A percentile compares a stretch with the other conserved stretches of the same genome.
Conservation (phyloP, 768 basidiomycete species). For the Boletus patriciae region DNA sequence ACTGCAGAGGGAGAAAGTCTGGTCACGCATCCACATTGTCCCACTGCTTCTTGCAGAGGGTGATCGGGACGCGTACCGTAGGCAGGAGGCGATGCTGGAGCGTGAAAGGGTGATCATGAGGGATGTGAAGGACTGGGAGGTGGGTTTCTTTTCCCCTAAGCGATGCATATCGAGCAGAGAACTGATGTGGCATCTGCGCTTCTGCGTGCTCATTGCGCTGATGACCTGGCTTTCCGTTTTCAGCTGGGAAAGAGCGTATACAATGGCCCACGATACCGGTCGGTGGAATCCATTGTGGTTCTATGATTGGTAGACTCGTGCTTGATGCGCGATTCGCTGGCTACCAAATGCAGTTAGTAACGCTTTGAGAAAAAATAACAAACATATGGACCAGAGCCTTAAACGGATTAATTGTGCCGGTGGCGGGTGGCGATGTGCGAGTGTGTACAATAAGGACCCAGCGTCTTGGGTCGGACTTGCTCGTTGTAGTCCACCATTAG, state of each 20-base stretch:
- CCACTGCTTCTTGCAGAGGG: constrained; percentile 91
- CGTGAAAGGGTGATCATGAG: constrained; percentile 93
- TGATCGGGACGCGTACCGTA: constrained; percentile 86
- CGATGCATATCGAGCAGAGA: constrained; percentile 21
- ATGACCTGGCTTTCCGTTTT: constrained; percentile 1
- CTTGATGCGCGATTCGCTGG: constrained; percentile 5
- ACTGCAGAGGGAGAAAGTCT: constrained; percentile 86
- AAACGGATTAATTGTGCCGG: constrained; percentile 25
- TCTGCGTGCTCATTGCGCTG: not conserved
- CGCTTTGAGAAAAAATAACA: constrained; percentile 1
- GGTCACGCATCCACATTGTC: constrained; percentile 94
- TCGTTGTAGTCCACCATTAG: constrained; percentile 1
- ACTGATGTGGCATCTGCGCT: constrained; percentile 7
- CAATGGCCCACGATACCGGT: constrained; percentile 70
- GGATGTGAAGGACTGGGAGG: constrained; percentile 92
- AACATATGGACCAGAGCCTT: constrained; percentile 4
- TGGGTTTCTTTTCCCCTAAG: constrained; percentile 44
- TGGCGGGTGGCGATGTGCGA: constrained; percentile 33
- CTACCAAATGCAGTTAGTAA: constrained; percentile 7
- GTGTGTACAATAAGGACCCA: constrained; percentile 28
- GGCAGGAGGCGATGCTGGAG: constrained; percentile 70
- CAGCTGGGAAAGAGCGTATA: constrained; percentile 88
- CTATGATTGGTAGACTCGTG: constrained; percentile 41
- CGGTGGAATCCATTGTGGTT: constrained; percentile 57
- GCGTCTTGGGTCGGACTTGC: constrained; percentile 11